A percentile compares a stretch with the other conserved stretches of the same genome.
phyloP scores from a whole-genome alignment of 495 filamentous ascomycete species.

The Xylaria nigripes region DNA sequence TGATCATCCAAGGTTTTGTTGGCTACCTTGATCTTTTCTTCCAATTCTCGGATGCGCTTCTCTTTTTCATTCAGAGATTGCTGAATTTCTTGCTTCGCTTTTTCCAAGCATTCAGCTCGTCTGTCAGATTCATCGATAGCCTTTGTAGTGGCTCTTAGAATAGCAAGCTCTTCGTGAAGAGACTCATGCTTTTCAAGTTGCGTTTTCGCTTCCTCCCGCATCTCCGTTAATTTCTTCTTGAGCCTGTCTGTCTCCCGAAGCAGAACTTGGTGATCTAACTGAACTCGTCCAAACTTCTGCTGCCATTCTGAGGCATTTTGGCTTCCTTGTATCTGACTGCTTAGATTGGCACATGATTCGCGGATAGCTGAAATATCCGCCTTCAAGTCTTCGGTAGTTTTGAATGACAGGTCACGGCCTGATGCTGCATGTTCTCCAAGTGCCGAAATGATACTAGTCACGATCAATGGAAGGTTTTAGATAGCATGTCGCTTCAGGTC shows the following conservation, averaged over 20 bases:
- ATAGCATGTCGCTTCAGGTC: not conserved
- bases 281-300: conserved; percentile 5
- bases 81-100: conserved; percentile 4
- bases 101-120: conserved; percentile 1
- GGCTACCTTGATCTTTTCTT: conserved; percentile 10
- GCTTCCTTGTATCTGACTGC: not conserved
- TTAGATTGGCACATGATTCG: not conserved
- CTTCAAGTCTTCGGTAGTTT: not conserved
- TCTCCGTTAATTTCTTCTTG: conserved; percentile 18
- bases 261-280: conserved; percentile 11
- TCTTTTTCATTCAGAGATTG: conserved; percentile 12
- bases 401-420: not conserved
- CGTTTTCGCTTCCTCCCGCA: conserved; percentile 2
- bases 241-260: conserved; percentile 14
- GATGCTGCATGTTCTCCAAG: conserved; percentile 1
- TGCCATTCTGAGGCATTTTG: conserved; percentile 15
- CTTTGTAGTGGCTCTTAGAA: not conserved
- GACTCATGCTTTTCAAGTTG: not conserved
- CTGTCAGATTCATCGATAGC: not conserved
- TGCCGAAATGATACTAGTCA: not conserved
- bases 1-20: conserved; percentile 17
- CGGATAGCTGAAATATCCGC: conserved; percentile 1
- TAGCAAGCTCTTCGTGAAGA: conserved; percentile 12
- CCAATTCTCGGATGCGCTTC: not conserved
- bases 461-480: not conserved